Conservation (phyloP, 2,329 filamentous ascomycete genomes). For the Alternaria conjuncta region DNA sequence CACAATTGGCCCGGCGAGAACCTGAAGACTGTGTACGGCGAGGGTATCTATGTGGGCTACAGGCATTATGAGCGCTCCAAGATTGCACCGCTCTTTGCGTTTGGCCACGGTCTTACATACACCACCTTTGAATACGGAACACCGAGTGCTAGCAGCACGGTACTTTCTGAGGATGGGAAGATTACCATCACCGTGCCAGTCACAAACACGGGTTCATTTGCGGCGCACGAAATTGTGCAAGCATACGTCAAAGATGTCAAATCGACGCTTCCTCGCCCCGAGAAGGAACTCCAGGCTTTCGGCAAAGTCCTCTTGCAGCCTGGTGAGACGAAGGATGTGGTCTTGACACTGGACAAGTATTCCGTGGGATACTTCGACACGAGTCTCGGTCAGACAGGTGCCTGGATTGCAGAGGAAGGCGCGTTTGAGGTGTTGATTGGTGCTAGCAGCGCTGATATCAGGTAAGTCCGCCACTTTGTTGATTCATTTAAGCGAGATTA, state of each 20-base stretch:
- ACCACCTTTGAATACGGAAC: slow-evolving; percentile 72
- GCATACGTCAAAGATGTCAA: slow-evolving; percentile 70
- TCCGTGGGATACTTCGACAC: slow-evolving; percentile 68
- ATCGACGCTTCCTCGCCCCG: slow-evolving; percentile 67
- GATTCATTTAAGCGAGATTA: neutral
- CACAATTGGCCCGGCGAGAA: slow-evolving; percentile 78
- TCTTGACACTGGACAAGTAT: slow-evolving; percentile 52
- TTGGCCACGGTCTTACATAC: slow-evolving; percentile 80
- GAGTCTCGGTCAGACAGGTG: slow-evolving; percentile 51
- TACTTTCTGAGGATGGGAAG: slow-evolving; percentile 53
- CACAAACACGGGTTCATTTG: slow-evolving; percentile 62
- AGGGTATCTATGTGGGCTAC: slow-evolving; percentile 77
- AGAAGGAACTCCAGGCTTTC: slow-evolving; percentile 75
- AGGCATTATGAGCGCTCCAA: slow-evolving; percentile 70
- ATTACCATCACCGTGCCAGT: slow-evolving; percentile 60
- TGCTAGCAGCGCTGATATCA: slow-evolving; percentile 67
- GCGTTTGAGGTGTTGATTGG: slow-evolving; percentile 67
- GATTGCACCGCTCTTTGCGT: slow-evolving; percentile 71
- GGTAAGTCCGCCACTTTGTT: slow-evolving; percentile 52
- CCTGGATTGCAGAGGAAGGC: slow-evolving; percentile 72
- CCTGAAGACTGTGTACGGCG: slow-evolving; percentile 70
- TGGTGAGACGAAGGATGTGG: slow-evolving; percentile 45
- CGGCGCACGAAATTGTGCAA: slow-evolving; percentile 71
- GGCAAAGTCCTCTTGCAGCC: slow-evolving; percentile 52
- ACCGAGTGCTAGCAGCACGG: slow-evolving; percentile 59